Percentiles rank a stretch among this genome's conserved stretches.
These are phyloP conservation scores for Erodium trifolium DNA, from an alignment of 441 rosid species.

Conservation along the genomic window DNA sequence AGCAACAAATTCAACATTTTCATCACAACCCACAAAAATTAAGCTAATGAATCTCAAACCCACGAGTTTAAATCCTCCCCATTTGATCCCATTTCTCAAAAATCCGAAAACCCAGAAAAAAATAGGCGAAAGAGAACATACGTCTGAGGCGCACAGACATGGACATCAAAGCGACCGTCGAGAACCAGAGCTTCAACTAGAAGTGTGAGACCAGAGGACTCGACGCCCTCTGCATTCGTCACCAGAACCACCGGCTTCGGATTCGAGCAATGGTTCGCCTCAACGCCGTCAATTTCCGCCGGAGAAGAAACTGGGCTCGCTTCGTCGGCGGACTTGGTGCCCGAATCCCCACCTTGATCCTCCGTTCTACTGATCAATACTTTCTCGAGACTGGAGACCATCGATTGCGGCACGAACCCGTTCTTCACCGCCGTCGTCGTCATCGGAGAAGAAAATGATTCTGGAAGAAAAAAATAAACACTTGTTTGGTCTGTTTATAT, in stretches of 20 bases:
- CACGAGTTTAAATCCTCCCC: neutral
- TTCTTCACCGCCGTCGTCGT: slow-evolving; percentile 25
- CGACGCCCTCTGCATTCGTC: slow-evolving; percentile 33
- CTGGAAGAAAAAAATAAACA: too few relatives aligned
- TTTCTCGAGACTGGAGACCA: slow-evolving; percentile 32
- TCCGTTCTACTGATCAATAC: slow-evolving; percentile 22
- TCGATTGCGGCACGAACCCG: slow-evolving; percentile 26
- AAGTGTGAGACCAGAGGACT: slow-evolving; percentile 32
- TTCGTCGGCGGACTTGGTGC: slow-evolving; percentile 8
- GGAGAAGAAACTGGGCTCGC: slow-evolving; percentile 7
- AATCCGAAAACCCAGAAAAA: neutral
- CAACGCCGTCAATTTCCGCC: neutral
- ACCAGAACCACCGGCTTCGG: slow-evolving; percentile 28
- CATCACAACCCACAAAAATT: neutral
- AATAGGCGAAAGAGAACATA: slow-evolving; percentile 13
- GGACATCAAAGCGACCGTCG: slow-evolving; percentile 24
- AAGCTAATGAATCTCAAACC: too few relatives aligned
- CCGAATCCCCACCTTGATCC: neutral
- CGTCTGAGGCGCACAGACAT: slow-evolving; percentile 39
- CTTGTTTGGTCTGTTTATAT: neutral
- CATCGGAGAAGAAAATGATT: slow-evolving; percentile 7
- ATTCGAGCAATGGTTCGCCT: slow-evolving; percentile 8
- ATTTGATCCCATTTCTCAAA: neutral
- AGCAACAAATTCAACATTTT: slow-evolving; percentile 5
- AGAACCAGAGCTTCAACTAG: slow-evolving; percentile 32